A percentile compares a stretch with the other conserved stretches of the same genome.
phyloP scores from a whole-genome alignment of 1,284 basidiomycete genomes.

The Xanthoconium separans region DNA sequence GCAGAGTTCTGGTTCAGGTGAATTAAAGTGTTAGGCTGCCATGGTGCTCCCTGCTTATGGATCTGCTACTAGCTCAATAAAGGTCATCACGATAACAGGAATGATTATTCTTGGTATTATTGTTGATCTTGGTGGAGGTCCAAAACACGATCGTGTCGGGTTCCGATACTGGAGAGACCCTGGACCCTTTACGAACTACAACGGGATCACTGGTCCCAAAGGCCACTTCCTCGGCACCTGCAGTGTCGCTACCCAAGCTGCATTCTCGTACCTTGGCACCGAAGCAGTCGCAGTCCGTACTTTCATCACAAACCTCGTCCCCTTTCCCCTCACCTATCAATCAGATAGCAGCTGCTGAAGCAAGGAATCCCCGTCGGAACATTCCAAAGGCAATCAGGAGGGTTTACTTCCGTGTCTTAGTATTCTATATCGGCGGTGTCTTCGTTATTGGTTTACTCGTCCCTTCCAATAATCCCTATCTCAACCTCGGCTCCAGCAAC shows the following conservation, averaged over 20 bases:
- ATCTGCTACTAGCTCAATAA: conserved; percentile 36
- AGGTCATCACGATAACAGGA: conserved; percentile 43
- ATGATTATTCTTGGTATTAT: conserved; percentile 46
- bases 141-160: conserved; percentile 39
- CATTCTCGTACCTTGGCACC: conserved; percentile 57
- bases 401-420: conserved; percentile 52
- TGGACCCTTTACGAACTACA: conserved; percentile 37
- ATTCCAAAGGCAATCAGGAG: conserved; percentile 46
- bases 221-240: conserved; percentile 50
- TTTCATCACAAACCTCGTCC: background rate
- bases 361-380: conserved; percentile 35
- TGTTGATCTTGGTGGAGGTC: conserved; percentile 45
- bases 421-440: conserved; percentile 52
- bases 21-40: background rate
- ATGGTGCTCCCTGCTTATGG: background rate
- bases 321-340: background rate
- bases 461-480: conserved; percentile 44
- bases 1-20: conserved; percentile 51
- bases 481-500: conserved; percentile 35
- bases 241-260: conserved; percentile 39
- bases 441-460: conserved; percentile 54
- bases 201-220: conserved; percentile 31
- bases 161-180: conserved; percentile 50
- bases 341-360: conserved; percentile 51
- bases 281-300: conserved; percentile 52